Base-by-base conservation (phyloP, 148 eudicot species). In the Arbutus unedo region DNA sequence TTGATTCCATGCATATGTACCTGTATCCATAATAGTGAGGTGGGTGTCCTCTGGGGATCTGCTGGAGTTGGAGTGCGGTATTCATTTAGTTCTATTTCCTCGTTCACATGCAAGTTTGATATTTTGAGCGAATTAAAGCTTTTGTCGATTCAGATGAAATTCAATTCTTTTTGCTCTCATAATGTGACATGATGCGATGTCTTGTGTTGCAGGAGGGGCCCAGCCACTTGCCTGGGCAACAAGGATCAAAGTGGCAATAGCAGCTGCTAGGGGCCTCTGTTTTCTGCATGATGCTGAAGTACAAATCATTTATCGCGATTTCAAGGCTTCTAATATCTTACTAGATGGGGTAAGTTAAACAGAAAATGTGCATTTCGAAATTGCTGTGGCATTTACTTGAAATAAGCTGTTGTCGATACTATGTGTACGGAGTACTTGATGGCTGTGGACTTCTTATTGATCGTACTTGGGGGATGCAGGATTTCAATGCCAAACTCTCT, bases 231-330 rank as follows among this genome's bases (percentile, higher is more conserved):
- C 92, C 8, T 92, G 93, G 95, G 87, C 88, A 72, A 84, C 88
- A 66, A 90, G 95, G 88, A 87, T 92, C 53, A 92, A 89, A 89
- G 92, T 92, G 74, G 95, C 93, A 5, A 83, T 91, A 56, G 95
- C 89, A 81, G 92, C 95, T 3, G 93, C 95, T 2, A 83, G 85
- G 81, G 93, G 94, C 44, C 92, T 92, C 31, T 83, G 89, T 18
- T 91, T 91, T 82, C 90, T 93, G 77, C 94, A 93, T 83, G 92
- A 91, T 79, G 89, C 90, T 66, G 83, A 92, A 86, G 80, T 82
- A 54, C 92, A 86, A 91, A 94, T 93, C 86, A 91, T 93, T 47
- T 90, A 89, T 83, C 94, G 96, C 4, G 94, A 91, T 84, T 91
- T 93, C 74, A 93, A 93, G 89, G 91, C 92, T 16, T 87, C 93